Evolutionary conservation across 2,329 filamentous ascomycete species (phyloP), one percentile per base, ranked within the genome.

Genomic region (Septoria linicola): DNA sequence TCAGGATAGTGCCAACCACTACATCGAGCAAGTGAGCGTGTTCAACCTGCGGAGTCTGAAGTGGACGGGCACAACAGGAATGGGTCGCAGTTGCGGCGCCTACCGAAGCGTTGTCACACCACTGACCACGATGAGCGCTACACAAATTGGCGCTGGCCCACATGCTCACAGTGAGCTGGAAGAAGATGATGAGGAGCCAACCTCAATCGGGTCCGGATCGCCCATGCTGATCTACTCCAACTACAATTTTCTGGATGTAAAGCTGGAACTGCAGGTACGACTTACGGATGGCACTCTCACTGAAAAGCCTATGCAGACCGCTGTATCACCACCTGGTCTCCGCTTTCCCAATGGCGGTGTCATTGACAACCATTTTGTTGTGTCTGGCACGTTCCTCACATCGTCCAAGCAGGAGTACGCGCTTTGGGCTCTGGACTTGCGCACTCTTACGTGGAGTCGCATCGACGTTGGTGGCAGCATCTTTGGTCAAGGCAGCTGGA

Each of bases 331-430:
- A 0, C 93, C 93, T 0, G 93, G 93, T 1, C 77, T 99, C 39
- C 84, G 93, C 8, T 99, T 99, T 64, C 93, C 93, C 1, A 99
- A 96, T 58, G 93, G 93, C 23, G 93, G 91, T 35, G 83, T 99
- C 41, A 92, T 97, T 59, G 92, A 96, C 69, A 92, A 89, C 4
- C 88, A 96, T 68, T 97, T 99, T 64, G 90, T 99, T 36, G 92
- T 99, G 17, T 96, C 91, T 66, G 93, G 93, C 21, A 99, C 93
- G 0, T 97, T 97, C 67, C 79, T 99, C 51, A 99, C 93, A 0
- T 96, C 92, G 1, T 96, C 92, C 1, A 97, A 96, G 72, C 92
- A 97, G 67, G 93, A 99, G 69, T 99, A 97, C 70, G 92, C 93
- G 0, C 77, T 99, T 1, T 99, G 93, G 93, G 92, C 93, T 2